Conservation (phyloP, 805 yeast genomes). For the Wickerhamiella shivajii region DNA sequence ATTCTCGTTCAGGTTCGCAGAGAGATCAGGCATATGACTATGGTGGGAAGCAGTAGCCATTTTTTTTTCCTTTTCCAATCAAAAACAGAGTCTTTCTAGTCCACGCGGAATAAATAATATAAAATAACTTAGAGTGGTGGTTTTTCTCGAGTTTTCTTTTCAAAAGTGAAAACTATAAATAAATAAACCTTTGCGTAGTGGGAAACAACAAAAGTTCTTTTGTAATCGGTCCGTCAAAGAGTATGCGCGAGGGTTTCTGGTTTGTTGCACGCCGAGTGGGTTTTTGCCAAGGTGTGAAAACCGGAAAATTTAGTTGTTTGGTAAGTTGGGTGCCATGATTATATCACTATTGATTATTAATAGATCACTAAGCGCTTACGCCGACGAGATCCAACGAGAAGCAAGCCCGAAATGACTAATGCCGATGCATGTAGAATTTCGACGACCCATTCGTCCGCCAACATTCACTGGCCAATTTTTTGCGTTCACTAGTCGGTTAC, state of each 20-base stretch:
- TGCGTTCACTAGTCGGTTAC: no score
- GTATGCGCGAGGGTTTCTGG: no score
- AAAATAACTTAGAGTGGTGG: background rate
- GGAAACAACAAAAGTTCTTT: background rate
- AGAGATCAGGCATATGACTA: constrained; percentile 18
- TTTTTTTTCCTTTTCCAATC: background rate
- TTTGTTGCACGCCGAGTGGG: no score
- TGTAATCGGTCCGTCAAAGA: background rate
- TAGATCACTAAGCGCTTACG: no score
- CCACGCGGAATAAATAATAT: background rate
- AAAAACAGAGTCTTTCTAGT: background rate
- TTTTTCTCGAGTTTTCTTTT: background rate
- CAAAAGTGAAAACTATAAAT: background rate
- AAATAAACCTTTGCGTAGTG: background rate
- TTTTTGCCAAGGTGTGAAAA: no score
- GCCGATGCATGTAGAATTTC: no score
- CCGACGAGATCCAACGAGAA: no score
- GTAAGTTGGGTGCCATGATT: background rate
- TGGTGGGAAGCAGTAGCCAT: constrained; percentile 22
- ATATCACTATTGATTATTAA: no score
- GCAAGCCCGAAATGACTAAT: no score
- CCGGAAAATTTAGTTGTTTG: constrained; percentile 1
- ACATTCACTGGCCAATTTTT: no score
- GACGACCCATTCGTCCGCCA: no score
- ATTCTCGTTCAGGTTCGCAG: constrained; percentile 17